Conservation (phyloP, 371 early-diverging fungal species). For the Mucor lusitanicus region DNA sequence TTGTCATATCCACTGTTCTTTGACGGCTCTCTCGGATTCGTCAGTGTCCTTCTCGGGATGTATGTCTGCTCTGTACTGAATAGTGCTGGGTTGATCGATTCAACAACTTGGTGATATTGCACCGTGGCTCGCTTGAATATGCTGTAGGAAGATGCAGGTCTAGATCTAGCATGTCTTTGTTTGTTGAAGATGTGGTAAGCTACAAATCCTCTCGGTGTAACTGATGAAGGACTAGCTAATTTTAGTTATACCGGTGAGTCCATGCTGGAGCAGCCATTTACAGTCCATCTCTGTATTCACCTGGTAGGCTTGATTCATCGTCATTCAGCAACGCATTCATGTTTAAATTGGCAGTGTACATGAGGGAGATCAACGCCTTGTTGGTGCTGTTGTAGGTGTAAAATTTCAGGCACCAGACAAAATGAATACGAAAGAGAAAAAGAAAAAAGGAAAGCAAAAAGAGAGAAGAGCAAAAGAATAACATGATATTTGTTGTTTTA, state of each 20-base stretch:
- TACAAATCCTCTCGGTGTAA: constrained; percentile 12
- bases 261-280: neutral
- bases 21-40: constrained; percentile 24
- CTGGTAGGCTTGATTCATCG: neutral
- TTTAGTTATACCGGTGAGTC: neutral
- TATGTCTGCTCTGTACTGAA: constrained; percentile 8
- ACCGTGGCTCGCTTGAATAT: constrained; percentile 13
- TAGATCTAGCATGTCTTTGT: neutral
- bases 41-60: constrained; percentile 26
- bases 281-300: neutral
- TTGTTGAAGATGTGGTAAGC: neutral
- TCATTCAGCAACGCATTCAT: neutral
- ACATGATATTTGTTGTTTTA: constrained; percentile 12
- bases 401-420: neutral
- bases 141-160: neutral
- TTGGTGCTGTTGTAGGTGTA: neutral
- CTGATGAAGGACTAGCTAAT: constrained; percentile 5
- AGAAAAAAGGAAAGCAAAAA: too few species aligned
- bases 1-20: constrained; percentile 30
- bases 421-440: too few species aligned
- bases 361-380: neutral
- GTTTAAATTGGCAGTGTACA: neutral
- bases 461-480: too few species aligned
- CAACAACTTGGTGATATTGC: constrained; percentile 4
- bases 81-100: constrained; percentile 10